These are phyloP conservation scores for Anethum foeniculum DNA, from an alignment of 140 eudicot species.

Conservation along the genomic window DNA sequence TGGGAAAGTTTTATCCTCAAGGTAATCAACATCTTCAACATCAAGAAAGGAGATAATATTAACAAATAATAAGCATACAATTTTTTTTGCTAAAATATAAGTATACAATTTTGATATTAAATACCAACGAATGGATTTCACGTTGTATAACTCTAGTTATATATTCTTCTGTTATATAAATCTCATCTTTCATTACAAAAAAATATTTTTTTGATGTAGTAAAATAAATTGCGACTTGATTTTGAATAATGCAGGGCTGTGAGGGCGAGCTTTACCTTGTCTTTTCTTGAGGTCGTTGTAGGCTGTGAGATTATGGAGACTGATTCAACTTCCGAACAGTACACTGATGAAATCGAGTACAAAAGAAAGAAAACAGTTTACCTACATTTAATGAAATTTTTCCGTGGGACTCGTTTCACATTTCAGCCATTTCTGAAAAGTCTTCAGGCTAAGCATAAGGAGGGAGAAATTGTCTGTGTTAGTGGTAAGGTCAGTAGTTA, in stretches of 20 bases:
- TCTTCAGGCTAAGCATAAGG: conserved; percentile 63
- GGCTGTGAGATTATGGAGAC: conserved; percentile 62
- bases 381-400: conserved; percentile 82
- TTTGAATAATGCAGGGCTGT: conserved; percentile 56
- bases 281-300: conserved; percentile 82
- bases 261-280: conserved; percentile 57
- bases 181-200: background rate
- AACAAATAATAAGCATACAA: background rate
- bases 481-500: conserved; percentile 88
- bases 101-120: background rate
- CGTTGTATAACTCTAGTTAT: background rate
- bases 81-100: too few species aligned
- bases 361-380: conserved; percentile 55
- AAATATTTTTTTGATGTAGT: background rate
- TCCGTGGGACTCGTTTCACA: conserved; percentile 90
- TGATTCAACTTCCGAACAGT: conserved; percentile 41
- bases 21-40: conserved; percentile 28
- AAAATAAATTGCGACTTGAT: background rate
- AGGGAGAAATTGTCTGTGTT: conserved; percentile 81
- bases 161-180: background rate
- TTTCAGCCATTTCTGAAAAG: conserved; percentile 48
- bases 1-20: conserved; percentile 79
- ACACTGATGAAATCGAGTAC: conserved; percentile 25
- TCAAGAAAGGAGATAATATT: background rate
- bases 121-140: conserved; percentile 1